Percentiles rank a stretch among this genome's conserved stretches.
Evolutionary conservation across 495 filamentous ascomycete species (phyloP).

Genomic region (Aspergillus sclerotioniger): DNA sequence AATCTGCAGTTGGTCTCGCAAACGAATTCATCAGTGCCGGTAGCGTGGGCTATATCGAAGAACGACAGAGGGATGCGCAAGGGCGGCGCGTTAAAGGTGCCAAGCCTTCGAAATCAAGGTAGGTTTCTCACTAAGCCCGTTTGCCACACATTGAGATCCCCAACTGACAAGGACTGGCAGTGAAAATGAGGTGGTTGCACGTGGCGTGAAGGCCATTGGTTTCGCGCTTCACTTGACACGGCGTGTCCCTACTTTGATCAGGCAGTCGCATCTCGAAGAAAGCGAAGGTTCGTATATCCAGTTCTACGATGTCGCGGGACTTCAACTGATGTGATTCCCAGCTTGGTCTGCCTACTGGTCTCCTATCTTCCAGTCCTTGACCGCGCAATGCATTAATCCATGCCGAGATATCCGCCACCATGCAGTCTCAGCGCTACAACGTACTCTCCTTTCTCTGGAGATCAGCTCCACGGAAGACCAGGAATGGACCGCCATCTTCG

Average conservation of each 20-base stretch:
- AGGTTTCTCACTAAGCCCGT: constrained; percentile 15
- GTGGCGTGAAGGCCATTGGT: constrained; percentile 76
- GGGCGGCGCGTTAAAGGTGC: constrained; percentile 50
- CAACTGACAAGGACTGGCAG: constrained; percentile 27
- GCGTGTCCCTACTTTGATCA: constrained; percentile 80
- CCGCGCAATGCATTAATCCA: constrained; percentile 88
- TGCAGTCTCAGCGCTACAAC: constrained; percentile 82
- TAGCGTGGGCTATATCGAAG: constrained; percentile 72
- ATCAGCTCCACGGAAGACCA: constrained; percentile 72
- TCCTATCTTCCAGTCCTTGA: constrained; percentile 85
- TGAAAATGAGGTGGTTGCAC: constrained; percentile 71
- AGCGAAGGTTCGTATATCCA: constrained; percentile 61
- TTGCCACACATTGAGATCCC: not conserved
- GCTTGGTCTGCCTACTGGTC: constrained; percentile 99
- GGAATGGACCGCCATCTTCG: constrained; percentile 94
- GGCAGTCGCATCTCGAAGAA: constrained; percentile 87
- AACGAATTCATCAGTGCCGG: constrained; percentile 89
- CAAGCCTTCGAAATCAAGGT: constrained; percentile 61
- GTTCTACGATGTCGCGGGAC: not conserved
- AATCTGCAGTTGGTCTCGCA: constrained; percentile 74
- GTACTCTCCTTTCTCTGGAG: constrained; percentile 77
- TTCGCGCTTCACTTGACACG: constrained; percentile 76
- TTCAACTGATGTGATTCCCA: constrained; percentile 24
- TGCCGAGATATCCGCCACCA: constrained; percentile 90
- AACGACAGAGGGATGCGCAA: constrained; percentile 70